Conservation (phyloP, 805 yeast genomes). For the Tetrapisispora phaffii region DNA sequence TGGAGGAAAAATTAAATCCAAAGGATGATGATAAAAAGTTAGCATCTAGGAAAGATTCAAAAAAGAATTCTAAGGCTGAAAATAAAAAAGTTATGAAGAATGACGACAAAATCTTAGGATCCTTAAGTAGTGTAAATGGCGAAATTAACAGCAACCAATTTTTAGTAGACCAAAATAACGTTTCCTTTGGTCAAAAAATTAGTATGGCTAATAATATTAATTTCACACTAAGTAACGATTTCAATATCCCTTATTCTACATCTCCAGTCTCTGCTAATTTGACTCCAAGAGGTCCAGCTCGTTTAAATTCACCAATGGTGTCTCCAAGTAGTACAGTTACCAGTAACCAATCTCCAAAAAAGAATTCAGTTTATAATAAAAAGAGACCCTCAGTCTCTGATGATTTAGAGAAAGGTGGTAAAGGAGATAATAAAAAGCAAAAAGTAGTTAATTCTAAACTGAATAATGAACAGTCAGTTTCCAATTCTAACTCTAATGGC, state of each 20-base stretch:
- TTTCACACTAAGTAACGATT: conserved; percentile 23
- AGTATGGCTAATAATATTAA: conserved; percentile 9
- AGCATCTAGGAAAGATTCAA: conserved; percentile 1
- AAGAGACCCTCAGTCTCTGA: neutral
- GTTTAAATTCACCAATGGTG: neutral
- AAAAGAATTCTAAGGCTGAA: neutral
- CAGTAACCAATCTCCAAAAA: neutral
- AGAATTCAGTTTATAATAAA: neutral
- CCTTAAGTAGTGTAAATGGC: neutral
- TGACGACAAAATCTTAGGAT: neutral
- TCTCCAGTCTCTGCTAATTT: conserved; percentile 70
- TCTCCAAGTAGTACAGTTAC: neutral
- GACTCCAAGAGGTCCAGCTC: conserved; percentile 10
- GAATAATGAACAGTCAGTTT: neutral
- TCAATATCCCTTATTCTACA: conserved; percentile 54
- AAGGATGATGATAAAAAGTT: conserved; percentile 1
- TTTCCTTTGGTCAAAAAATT: conserved; percentile 5
- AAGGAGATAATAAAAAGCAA: neutral
- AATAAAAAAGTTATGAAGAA: neutral
- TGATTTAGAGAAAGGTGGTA: neutral
- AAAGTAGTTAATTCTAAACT: neutral
- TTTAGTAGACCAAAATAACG: conserved; percentile 3
- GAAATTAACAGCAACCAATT: neutral
- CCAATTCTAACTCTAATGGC: neutral
- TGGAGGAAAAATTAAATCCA: conserved; percentile 2